Base-by-base conservation (phyloP, 2,329 filamentous ascomycete species). In the Talaromyces sp. region DNA sequence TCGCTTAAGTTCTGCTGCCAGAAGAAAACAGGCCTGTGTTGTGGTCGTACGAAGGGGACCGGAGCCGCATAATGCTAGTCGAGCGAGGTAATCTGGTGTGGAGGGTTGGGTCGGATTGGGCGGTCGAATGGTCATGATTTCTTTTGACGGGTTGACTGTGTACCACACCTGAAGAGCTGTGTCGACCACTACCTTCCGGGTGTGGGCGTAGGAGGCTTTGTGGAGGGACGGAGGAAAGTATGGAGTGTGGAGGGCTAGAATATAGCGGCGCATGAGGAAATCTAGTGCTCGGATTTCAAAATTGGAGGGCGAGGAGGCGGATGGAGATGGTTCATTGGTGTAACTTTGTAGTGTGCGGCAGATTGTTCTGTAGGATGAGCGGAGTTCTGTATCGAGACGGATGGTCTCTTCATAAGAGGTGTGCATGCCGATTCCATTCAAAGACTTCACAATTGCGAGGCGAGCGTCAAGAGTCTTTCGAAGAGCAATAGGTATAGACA, bases 131-230 rank as follows among this genome's bases (percentile, higher is more conserved):
- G 30, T 17, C 41, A 47, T 37, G 4, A 40, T 33, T 4, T 58
- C 36, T n/a, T 69, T 50, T 0, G 60, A 47, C 1, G 72, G 74
- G 36, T 70, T 75, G 1, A 68, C 66, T 0, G 72, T 60, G 32
- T 63, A 67, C 76, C 79, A 83, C 1, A 80, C 64, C 40, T 78
- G 80, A 13, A 82, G 67, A 0, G 78, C 71, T 0, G 72, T 71
- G 6, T 85, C 82, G 5, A 81, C 57, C 0, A 77, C 69, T 0
- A 77, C 73, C 39, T 77, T 80, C 1, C 79, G 68, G 0, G 82
- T 82, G 54, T 77, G 84, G 0, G 80, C 78, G 17, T 66, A 71
- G 1, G 61, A 29, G 1, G 57, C 53, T n/a, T 68, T 61, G 6
- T 57, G 52, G 10, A 65, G 14, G 2, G 62, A 50, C 6, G 49